phyloP scores from a whole-genome alignment of 805 yeast genomes.

The Saccharomycopsis schoenii region DNA sequence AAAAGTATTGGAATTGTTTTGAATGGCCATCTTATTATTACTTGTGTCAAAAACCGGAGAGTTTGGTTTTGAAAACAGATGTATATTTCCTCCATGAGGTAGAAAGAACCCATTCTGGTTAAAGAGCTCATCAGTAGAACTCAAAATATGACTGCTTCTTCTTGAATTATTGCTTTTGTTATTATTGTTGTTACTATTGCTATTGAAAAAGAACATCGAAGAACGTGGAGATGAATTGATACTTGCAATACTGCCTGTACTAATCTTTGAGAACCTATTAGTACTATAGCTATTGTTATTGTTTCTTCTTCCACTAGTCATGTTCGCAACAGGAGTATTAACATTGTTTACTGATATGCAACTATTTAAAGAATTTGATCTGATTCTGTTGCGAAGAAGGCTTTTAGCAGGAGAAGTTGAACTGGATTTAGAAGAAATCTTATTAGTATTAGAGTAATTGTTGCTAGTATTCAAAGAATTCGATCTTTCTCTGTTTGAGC shows the following conservation, averaged over 20 bases:
- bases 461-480: not conserved
- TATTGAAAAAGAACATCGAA: not conserved
- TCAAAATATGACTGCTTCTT: not conserved
- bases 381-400: conserved; percentile 1
- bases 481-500: not conserved
- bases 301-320: not conserved
- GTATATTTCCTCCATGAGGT: not conserved
- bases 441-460: not conserved
- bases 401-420: not conserved
- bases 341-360: not conserved
- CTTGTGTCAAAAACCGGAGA: conserved; percentile 4
- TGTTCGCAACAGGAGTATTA: not conserved
- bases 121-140: not conserved
- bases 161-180: not conserved
- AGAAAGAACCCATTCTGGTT: not conserved
- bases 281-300: not conserved
- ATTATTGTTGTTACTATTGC: not conserved
- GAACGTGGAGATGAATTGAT: not conserved
- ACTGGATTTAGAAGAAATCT: not conserved
- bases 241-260: not conserved
- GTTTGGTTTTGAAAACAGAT: conserved; percentile 6
- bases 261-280: not conserved
- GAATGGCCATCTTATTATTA: not conserved
- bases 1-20: not conserved
- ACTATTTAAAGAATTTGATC: conserved; percentile 13